A percentile compares a stretch with the other conserved stretches of the same genome.
These are phyloP conservation scores for Entrophospora sp. DNA, from an alignment of 192 early-diverging fungal genomes.

Conservation along the genomic window DNA sequence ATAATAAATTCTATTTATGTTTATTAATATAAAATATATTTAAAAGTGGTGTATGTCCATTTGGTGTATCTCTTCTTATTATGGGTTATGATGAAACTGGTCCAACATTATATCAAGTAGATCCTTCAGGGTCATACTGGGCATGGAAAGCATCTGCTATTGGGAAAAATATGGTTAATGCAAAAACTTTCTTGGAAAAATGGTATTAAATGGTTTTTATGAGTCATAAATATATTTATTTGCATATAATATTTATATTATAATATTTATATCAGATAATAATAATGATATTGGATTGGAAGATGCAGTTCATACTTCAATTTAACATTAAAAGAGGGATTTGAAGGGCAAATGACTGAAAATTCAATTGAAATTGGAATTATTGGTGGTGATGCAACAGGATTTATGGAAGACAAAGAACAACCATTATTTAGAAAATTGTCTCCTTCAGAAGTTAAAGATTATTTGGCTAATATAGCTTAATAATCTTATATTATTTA, in stretches of 20 bases:
- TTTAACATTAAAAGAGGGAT: slow-evolving; percentile 99
- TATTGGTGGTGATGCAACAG: slow-evolving; percentile 47
- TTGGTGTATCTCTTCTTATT: slow-evolving; percentile 95
- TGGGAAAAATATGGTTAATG: slow-evolving; percentile 99
- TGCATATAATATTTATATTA: neutral
- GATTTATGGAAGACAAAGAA: slow-evolving; percentile 48
- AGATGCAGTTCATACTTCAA: slow-evolving; percentile 98
- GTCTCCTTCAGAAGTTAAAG: slow-evolving; percentile 77
- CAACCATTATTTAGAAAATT: slow-evolving; percentile 78
- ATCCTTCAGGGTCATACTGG: slow-evolving; percentile 97
- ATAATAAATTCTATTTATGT: too few species aligned
- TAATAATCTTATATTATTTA: slow-evolving; percentile 38
- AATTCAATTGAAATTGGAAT: slow-evolving; percentile 93
- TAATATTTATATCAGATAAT: slow-evolving; percentile 43
- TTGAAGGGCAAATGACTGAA: slow-evolving; percentile 98
- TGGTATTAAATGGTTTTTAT: slow-evolving; percentile 37
- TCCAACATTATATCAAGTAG: slow-evolving; percentile 94
- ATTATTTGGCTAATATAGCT: slow-evolving; percentile 95
- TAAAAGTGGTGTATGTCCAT: slow-evolving; percentile 99
- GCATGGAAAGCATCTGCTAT: slow-evolving; percentile 99
- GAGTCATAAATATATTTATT: neutral
- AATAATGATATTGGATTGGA: slow-evolving; percentile 93
- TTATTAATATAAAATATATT: too few species aligned
- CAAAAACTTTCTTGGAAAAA: slow-evolving; percentile 99
- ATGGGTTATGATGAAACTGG: slow-evolving; percentile 91